A percentile compares a stretch with the other conserved stretches of the same genome.
These are phyloP conservation scores for Psilocybe subaeruginosa DNA, from an alignment of 768 basidiomycete genomes.

Conservation along the genomic window DNA sequence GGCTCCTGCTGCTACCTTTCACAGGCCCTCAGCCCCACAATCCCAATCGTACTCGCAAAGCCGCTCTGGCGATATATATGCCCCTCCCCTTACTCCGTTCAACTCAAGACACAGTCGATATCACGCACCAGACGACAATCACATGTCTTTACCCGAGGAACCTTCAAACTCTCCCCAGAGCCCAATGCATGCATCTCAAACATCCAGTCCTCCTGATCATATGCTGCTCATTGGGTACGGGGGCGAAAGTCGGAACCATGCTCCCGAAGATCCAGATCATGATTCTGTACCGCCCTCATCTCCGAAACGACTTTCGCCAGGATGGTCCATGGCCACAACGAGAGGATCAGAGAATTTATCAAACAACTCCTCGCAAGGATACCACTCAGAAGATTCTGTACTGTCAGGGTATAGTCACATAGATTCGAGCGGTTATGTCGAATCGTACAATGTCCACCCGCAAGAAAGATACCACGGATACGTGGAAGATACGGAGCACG, in stretches of 20 bases:
- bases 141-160: not conserved
- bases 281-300: not conserved
- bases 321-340: conserved; percentile 18
- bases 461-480: conserved; percentile 7
- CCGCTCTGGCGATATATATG: not conserved
- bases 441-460: conserved; percentile 15
- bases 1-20: not conserved
- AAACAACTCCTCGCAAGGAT: conserved; percentile 5
- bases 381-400: not conserved
- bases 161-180: conserved; percentile 4
- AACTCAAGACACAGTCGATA: conserved; percentile 6
- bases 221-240: conserved; percentile 21
- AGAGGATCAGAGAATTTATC: conserved; percentile 13
- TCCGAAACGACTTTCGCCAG: conserved; percentile 2
- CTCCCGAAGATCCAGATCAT: conserved; percentile 4
- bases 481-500: conserved; percentile 11
- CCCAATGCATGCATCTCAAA: conserved; percentile 1
- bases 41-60: not conserved
- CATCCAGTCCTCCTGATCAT: conserved; percentile 9
- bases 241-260: conserved; percentile 10
- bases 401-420: conserved; percentile 7
- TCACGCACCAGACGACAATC: not conserved
- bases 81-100: conserved; percentile 11
- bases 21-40: not conserved
- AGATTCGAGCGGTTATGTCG: conserved; percentile 16